phyloP scores from a whole-genome alignment of 2,329 filamentous ascomycete species.

The Hymenoscyphus infarciens region DNA sequence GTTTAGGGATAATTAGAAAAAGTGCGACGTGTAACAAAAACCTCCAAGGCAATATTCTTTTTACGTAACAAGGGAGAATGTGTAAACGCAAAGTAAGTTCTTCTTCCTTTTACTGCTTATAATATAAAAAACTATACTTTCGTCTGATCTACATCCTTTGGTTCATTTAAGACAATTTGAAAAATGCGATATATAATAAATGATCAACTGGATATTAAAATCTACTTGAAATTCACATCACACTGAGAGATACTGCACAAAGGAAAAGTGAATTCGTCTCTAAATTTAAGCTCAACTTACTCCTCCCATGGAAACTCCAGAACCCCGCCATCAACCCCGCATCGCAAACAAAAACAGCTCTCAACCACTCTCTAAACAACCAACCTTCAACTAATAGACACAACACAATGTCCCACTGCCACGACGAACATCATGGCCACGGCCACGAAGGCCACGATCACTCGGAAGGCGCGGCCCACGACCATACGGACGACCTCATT shows the following conservation, averaged over 20 bases:
- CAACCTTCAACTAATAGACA: conserved; percentile 1
- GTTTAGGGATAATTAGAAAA: neutral
- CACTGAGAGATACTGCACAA: neutral
- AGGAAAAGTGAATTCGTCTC: too few species aligned
- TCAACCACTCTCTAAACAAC: neutral
- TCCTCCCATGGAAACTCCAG: conserved; percentile 35
- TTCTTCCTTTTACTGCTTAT: neutral
- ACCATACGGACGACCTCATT: conserved; percentile 88
- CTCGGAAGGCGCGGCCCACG: conserved; percentile 70
- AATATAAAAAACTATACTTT: neutral
- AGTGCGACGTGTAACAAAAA: too few species aligned
- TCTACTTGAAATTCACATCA: neutral
- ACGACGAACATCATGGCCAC: conserved; percentile 14
- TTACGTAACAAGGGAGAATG: neutral
- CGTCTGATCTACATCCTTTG: neutral
- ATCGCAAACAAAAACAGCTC: neutral
- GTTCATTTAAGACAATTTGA: neutral
- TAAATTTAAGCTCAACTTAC: too few species aligned
- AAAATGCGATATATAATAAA: too few species aligned
- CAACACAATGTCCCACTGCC: conserved; percentile 33
- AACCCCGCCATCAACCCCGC: conserved; percentile 24
- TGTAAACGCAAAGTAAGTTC: neutral
- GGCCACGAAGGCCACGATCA: conserved; percentile 43
- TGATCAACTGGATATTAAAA: neutral
- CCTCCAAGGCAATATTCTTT: neutral